A percentile compares a stretch with the other conserved stretches of the same genome.
Conservation (phyloP, 371 early-diverging fungal genomes). For the Rhizopus microsporus region DNA sequence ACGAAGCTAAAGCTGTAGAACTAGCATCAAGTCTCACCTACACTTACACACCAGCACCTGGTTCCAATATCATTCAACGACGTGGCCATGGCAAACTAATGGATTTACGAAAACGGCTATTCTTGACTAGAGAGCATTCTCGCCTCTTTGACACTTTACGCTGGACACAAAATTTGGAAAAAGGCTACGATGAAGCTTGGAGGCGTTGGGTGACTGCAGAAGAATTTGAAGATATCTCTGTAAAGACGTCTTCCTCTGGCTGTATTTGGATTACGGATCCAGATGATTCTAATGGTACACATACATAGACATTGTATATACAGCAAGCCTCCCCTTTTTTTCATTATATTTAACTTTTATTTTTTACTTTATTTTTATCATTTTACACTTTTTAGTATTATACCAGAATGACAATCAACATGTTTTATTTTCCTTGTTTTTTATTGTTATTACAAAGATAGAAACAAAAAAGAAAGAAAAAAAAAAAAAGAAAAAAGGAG, state of each 20-base stretch:
- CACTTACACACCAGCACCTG: conserved; percentile 38
- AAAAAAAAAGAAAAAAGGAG: conserved; percentile 4
- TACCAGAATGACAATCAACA: conserved; percentile 1
- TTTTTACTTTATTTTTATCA: background rate
- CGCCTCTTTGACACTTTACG: conserved; percentile 85
- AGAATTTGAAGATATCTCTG: conserved; percentile 53
- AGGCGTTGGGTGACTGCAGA: conserved; percentile 71
- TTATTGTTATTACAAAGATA: background rate
- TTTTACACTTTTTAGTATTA: background rate
- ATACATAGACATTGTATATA: background rate
- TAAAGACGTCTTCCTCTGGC: conserved; percentile 18
- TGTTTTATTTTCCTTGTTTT: conserved; percentile 1
- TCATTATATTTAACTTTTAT: background rate
- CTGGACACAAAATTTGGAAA: conserved; percentile 89
- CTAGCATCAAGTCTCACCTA: conserved; percentile 62
- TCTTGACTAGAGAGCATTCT: conserved; percentile 72
- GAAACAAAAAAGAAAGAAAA: background rate
- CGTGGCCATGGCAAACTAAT: conserved; percentile 65
- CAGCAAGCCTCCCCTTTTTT: background rate
- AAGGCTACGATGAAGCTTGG: conserved; percentile 75
- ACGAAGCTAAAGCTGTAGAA: conserved; percentile 77
- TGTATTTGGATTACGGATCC: conserved; percentile 53
- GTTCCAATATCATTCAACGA: conserved; percentile 35
- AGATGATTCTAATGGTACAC: conserved; percentile 25
- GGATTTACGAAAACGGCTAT: conserved; percentile 73